A percentile compares a stretch with the other conserved stretches of the same genome.
These are phyloP conservation scores for Trichophyton mentagrophytes DNA, from an alignment of 2,329 filamentous ascomycete species.

Conservation along the genomic window DNA sequence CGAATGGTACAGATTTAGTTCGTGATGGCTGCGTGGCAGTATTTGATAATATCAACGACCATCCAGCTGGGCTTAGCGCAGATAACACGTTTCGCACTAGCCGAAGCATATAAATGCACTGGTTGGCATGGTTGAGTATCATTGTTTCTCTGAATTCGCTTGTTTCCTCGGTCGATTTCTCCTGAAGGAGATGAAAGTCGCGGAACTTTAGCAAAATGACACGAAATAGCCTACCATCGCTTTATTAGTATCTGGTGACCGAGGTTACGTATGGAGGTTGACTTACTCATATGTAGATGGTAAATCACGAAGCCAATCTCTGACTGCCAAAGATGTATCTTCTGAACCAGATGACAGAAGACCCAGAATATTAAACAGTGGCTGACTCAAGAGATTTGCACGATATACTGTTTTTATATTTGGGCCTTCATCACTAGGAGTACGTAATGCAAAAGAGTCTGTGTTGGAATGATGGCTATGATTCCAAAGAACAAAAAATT, in stretches of 20 bases:
- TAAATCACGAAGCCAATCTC: slow-evolving; percentile 60
- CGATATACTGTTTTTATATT: slow-evolving; percentile 24
- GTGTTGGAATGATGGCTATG: slow-evolving; percentile 30
- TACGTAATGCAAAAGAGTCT: slow-evolving; percentile 19
- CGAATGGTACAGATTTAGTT: slow-evolving; percentile 30
- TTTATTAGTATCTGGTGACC: slow-evolving; percentile 5
- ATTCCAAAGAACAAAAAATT: slow-evolving; percentile 32
- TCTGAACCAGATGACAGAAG: slow-evolving; percentile 58
- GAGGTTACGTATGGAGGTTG: slow-evolving; percentile 13
- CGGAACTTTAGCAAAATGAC: slow-evolving; percentile 25
- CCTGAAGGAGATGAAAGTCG: slow-evolving; percentile 15
- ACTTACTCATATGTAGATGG: slow-evolving; percentile 41
- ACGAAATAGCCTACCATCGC: slow-evolving; percentile 23
- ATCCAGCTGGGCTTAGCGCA: slow-evolving; percentile 55
- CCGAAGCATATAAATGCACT: slow-evolving; percentile 65
- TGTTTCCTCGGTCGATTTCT: slow-evolving; percentile 7
- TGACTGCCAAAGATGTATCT: slow-evolving; percentile 62
- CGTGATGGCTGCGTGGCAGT: slow-evolving; percentile 34
- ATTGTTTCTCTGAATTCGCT: slow-evolving; percentile 35
- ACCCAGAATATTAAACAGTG: slow-evolving; percentile 71
- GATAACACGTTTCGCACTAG: slow-evolving; percentile 61
- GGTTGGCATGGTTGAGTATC: slow-evolving; percentile 52
- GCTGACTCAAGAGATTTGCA: slow-evolving; percentile 59
- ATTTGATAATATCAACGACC: slow-evolving; percentile 56
- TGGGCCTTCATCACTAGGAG: slow-evolving; percentile 12